phyloP scores from a whole-genome alignment of 805 yeast species.

The Lipomyces starkeyi region DNA sequence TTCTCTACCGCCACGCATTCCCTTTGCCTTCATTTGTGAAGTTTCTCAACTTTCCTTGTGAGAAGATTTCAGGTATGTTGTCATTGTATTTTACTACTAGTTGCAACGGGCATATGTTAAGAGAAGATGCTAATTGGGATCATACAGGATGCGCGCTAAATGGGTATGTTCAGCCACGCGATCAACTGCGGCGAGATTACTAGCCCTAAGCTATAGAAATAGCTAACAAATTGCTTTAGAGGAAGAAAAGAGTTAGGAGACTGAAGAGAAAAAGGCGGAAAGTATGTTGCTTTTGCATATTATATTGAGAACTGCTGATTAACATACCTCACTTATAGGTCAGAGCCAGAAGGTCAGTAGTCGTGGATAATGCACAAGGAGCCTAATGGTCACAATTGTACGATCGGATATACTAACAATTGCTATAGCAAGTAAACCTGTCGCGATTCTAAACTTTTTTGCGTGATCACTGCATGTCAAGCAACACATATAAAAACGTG shows the following conservation, averaged over 20 bases:
- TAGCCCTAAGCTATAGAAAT: neutral
- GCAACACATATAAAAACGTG: neutral
- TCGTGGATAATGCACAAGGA: neutral
- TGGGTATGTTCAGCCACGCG: conserved; percentile 28
- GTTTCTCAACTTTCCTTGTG: conserved; percentile 15
- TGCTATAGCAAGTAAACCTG: conserved; percentile 29
- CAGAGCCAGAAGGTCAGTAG: conserved; percentile 86
- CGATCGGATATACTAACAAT: conserved; percentile 18
- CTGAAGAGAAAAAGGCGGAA: conserved; percentile 99
- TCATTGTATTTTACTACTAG: conserved; percentile 2
- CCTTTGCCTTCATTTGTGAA: conserved; percentile 20
- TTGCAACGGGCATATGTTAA: neutral
- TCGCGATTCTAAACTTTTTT: conserved; percentile 14
- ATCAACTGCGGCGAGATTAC: neutral
- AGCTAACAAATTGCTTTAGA: conserved; percentile 50
- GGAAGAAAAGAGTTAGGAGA: conserved; percentile 99
- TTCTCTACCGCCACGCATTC: conserved; percentile 22
- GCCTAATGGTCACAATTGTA: neutral
- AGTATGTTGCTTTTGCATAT: conserved; percentile 50
- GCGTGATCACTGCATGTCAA: conserved; percentile 1
- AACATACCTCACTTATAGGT: conserved; percentile 43
- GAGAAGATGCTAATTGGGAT: conserved; percentile 7
- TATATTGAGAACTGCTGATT: neutral
- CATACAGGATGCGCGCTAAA: conserved; percentile 39
- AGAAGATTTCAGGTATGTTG: conserved; percentile 29